Evolutionary conservation across 495 filamentous ascomycete genomes (phyloP), one percentile per base, ranked within the genome.

Genomic region (Aspergillus steynii): DNA sequence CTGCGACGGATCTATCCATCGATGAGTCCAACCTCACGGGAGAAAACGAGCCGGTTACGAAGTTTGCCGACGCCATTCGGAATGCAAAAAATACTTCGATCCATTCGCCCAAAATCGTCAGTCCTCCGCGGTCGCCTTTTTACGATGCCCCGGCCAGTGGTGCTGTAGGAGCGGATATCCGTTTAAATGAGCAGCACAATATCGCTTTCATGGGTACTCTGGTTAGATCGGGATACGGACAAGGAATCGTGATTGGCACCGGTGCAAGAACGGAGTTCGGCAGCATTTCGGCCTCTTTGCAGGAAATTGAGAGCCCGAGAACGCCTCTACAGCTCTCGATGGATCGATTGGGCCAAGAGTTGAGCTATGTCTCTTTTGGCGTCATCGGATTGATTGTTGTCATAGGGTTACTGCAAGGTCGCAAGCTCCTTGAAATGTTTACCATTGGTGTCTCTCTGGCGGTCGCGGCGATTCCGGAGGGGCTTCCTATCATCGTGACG

Each of bases 181-280:
- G 83, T 15, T 75, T 91, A 61, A 83, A 84, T 73, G 79, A 92
- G 70, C 80, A 87, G 70, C 79, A 83, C 55, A 96, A 96, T 66
- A 93, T 99, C 70, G 95, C 94, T 5, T 98, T 96, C 71, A 98
- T 98, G 96, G 95, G 95, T 4, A 99, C 95, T 5, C 75, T 99
- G 58, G 96, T 99, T 5, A 92, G 93, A 51, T 96, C 91, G 8
- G 95, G 95, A n/a, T 88, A 99, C 65, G 95, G 95, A 0, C 92
- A 96, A 70, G 95, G 95, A 37, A 86, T 99, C 58, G 95, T 99
- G 9, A 93, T 97, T 71, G 91, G 92, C 3, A 98, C 95, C 1
- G 95, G 95, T 53, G 87, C 88, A 27, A 86, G 90, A 59, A 99
- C 95, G 0, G 91, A 97, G 71, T 99, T 99, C 72, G 95, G 95